Base-by-base conservation (phyloP, 345 rosid genomes). In the Mercurialis annua region DNA sequence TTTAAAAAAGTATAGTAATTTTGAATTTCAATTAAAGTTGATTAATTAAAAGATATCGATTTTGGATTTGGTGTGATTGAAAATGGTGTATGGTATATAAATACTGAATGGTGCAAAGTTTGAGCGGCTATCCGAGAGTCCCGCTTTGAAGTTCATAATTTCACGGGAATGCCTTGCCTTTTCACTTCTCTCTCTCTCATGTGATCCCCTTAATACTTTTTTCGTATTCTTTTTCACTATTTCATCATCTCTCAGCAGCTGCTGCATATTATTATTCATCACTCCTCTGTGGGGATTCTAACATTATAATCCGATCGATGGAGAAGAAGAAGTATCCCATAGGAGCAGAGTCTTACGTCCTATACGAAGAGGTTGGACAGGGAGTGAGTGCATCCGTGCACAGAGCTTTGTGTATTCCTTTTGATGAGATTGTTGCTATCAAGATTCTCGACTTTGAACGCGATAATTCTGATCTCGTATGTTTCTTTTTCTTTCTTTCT, bases 391-490 rank as follows among this genome's bases (percentile, higher is more conserved):
- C 98, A 55, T 60, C 89, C 9, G 97, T 93, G 33, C 90, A 80
- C 58, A 96, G 97, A 20, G 94, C 97, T 65, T 67, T 89, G 42
- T 93, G 98, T 49, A 69, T 85, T 38, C 83, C 96, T 0, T 75
- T 82, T 66, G 80, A 83, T 52, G 95, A 93, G 76, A 68, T 90
- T 62, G 95, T 93, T 53, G 96, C 97, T 33, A 85, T 93, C 75
- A 93, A 93, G 87, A 89, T 93, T 78, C 96, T 93, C 59, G 98
- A 93, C 74, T 93, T 93, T 47, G 98, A 93, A 75, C 94, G 98
- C 27, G 90, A 86, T 65, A 90, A 90, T 68, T 78, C 82, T 72
- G 97, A 93, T 76, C 84, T 93, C 91, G 98, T 24, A 2, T 1
- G 2, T 54, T 20, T 16, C 3, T 47, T 38, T 40, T 4, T 20